Conservation (phyloP, 1,284 basidiomycete species). For the Psilocybe mexicana region DNA sequence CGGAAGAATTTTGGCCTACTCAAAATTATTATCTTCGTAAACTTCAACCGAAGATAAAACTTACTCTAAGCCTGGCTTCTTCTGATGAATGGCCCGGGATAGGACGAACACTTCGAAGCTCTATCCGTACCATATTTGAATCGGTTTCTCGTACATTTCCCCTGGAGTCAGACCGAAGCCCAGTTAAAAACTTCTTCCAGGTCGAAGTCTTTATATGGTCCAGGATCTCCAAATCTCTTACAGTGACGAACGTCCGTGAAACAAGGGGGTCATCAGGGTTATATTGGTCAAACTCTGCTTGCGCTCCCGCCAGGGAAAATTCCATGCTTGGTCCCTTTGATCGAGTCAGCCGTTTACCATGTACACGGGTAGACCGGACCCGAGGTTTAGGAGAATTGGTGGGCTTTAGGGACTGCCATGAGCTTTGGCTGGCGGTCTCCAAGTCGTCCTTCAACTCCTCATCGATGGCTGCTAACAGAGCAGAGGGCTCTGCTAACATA, state of each 20-base stretch:
- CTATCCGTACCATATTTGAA: slow-evolving; percentile 91
- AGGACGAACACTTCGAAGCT: slow-evolving; percentile 75
- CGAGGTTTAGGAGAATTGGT: slow-evolving; percentile 40
- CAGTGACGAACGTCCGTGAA: slow-evolving; percentile 65
- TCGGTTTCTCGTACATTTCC: slow-evolving; percentile 88
- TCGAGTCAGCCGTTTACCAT: slow-evolving; percentile 69
- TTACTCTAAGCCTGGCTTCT: slow-evolving; percentile 82
- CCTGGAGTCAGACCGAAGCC: slow-evolving; percentile 76
- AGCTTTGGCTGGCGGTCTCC: slow-evolving; percentile 74
- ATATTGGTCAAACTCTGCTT: slow-evolving; percentile 71
- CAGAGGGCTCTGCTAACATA: slow-evolving; percentile 66
- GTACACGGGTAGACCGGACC: slow-evolving; percentile 43
- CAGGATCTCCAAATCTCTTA: slow-evolving; percentile 82
- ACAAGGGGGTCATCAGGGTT: slow-evolving; percentile 55
- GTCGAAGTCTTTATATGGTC: slow-evolving; percentile 99
- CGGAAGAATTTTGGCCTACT: slow-evolving; percentile 84
- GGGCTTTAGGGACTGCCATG: slow-evolving; percentile 79
- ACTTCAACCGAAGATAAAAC: slow-evolving; percentile 26
- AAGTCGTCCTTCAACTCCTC: slow-evolving; percentile 79
- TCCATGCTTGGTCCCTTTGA: slow-evolving; percentile 84
- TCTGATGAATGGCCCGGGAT: slow-evolving; percentile 65
- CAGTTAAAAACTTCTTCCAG: slow-evolving; percentile 95
- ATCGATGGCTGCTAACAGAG: slow-evolving; percentile 88
- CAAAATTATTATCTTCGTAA: slow-evolving; percentile 1
- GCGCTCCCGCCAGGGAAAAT: slow-evolving; percentile 69